These are phyloP conservation scores for Arthroderma uncinatum DNA, from an alignment of 2,329 filamentous ascomycete species.

Conservation along the genomic window DNA sequence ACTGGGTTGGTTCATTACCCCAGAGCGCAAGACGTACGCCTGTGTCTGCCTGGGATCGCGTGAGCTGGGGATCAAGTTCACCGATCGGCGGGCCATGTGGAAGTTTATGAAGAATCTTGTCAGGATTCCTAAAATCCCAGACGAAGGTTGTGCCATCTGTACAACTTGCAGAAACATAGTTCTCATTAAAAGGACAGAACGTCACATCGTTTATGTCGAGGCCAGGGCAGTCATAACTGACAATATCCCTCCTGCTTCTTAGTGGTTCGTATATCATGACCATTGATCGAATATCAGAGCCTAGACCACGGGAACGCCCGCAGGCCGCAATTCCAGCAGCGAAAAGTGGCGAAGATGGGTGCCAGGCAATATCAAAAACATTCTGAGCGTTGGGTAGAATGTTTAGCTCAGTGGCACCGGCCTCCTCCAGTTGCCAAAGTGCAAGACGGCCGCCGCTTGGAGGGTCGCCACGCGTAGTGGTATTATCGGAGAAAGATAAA, in stretches of 20 bases:
- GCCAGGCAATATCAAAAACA: slow-evolving; percentile 50
- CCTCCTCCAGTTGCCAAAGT: slow-evolving; percentile 42
- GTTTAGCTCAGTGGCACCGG: slow-evolving; percentile 25
- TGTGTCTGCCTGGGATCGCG: slow-evolving; percentile 43
- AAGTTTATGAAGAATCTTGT: slow-evolving; percentile 39
- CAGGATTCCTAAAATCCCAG: slow-evolving; percentile 45
- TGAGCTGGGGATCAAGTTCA: slow-evolving; percentile 30
- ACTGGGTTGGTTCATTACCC: slow-evolving; percentile 41
- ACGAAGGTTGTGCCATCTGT: slow-evolving; percentile 50
- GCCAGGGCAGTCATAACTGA: slow-evolving; percentile 47
- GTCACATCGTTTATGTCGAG: slow-evolving; percentile 51
- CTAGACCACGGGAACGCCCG: slow-evolving; percentile 23
- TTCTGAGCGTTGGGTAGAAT: slow-evolving; percentile 42
- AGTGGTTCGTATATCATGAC: slow-evolving; percentile 43
- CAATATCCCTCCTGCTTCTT: slow-evolving; percentile 23
- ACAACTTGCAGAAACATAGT: slow-evolving; percentile 47
- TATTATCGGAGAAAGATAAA: slow-evolving; percentile 36
- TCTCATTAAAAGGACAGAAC: slow-evolving; percentile 36
- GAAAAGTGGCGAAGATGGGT: slow-evolving; percentile 40
- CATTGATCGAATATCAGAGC: slow-evolving; percentile 36
- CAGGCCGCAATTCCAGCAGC: slow-evolving; percentile 37
- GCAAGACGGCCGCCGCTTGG: background rate
- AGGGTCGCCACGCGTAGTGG: slow-evolving; percentile 12
- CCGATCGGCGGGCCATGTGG: slow-evolving; percentile 42
- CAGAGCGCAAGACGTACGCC: slow-evolving; percentile 50